Percentiles rank a stretch among this genome's conserved stretches.
These are phyloP conservation scores for Mucor ambiguus DNA, from an alignment of 371 early-diverging fungal genomes.

Conservation along the genomic window DNA sequence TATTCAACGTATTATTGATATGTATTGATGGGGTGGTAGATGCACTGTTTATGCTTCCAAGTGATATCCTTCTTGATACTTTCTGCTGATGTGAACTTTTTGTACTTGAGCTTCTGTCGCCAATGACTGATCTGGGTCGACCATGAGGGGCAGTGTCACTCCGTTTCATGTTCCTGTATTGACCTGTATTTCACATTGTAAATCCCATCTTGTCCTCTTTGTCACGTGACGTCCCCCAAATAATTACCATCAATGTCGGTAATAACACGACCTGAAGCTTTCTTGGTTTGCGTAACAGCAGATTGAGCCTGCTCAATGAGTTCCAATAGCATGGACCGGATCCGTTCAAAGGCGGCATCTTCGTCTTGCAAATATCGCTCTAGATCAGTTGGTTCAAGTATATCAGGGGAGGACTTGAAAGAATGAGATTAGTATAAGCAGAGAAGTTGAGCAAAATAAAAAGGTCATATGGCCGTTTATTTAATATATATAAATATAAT, in stretches of 20 bases:
- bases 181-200: neutral
- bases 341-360: conserved; percentile 43
- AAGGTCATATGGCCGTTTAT: conserved; percentile 1
- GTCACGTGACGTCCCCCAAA: neutral
- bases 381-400: conserved; percentile 12
- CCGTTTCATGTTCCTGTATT: conserved; percentile 11
- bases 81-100: conserved; percentile 9
- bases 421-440: conserved; percentile 1
- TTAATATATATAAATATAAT: conserved; percentile 9
- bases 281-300: conserved; percentile 36
- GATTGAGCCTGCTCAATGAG: conserved; percentile 51
- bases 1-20: neutral
- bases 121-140: conserved; percentile 15
- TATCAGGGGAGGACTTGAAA: conserved; percentile 11
- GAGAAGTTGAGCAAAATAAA: neutral
- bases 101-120: neutral
- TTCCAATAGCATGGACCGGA: conserved; percentile 31
- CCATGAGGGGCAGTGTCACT: neutral
- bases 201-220: neutral
- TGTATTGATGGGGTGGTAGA: conserved; percentile 1
- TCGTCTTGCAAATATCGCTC: conserved; percentile 31
- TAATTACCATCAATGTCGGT: conserved; percentile 1
- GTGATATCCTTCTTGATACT: conserved; percentile 12
- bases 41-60: conserved; percentile 12
- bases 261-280: conserved; percentile 12